Evolutionary conservation across 495 filamentous ascomycete species (phyloP), one percentile per base, ranked within the genome.

Genomic region (Podospora bellae-mahoneyi): DNA sequence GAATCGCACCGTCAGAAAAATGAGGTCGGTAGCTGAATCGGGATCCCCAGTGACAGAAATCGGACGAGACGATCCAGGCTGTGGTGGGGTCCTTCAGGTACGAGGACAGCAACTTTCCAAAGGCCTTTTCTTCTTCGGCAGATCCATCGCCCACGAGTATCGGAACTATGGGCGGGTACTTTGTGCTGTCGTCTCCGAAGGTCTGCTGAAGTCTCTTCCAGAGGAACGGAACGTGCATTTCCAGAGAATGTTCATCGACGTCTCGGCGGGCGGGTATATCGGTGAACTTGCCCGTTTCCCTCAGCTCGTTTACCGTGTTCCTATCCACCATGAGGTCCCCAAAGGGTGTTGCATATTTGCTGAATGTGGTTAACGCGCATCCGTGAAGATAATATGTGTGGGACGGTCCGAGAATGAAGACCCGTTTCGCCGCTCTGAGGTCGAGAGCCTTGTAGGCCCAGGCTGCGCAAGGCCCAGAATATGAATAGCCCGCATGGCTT

Each of bases 1-100:
- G 60, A 18, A 77, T 66, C 23, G 28, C 19, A 19, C 75, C 75
- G 20, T 73, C 61, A 23, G 60, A 39, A 39, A 70, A 74, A 13
- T 71, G 60, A 0, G 75, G 75, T 6, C 73, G 94, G 77, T 98
- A 99, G 53, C 83, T 83, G 78, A 97, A 99, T 19, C 93, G 87
- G 19, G 84, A 73, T 20, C 95, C 95, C 95, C 95, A 99, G 79
- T 99, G 95, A 69, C 94, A 97, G 77, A 99, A 99, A 76, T 99
- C 95, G 4, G 93, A 96, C 75, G 88, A 92, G 64, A 98, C 85
- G 70, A 98, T 86, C 76, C 97, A 98, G 10, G 90, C 86, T 69
- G 90, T 95, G 20, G 83, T 83, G 3, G 88, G 87, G 75, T 97
- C 91, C 54, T 84, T 82, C 7, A 98, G 80, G 73, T 96, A 97